Percentiles rank a stretch among this genome's conserved stretches.
phyloP scores from a whole-genome alignment of 345 rosid species.

The Aethionema arabicum region DNA sequence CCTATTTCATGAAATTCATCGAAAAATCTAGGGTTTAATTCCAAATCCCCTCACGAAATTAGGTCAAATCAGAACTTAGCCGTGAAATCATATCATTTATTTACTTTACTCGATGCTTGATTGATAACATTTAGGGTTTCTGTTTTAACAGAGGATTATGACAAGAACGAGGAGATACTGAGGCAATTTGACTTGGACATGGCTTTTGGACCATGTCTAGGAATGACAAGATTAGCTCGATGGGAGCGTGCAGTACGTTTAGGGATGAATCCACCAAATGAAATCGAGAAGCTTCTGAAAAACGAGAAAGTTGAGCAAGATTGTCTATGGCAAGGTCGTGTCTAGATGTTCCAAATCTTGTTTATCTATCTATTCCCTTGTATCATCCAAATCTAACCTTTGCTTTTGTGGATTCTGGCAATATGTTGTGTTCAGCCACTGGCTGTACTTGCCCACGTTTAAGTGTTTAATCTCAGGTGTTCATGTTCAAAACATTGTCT shows the following conservation, averaged over 20 bases:
- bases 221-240: constrained; percentile 62
- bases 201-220: constrained; percentile 79
- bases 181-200: constrained; percentile 85
- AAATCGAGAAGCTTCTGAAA: constrained; percentile 50
- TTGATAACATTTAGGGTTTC: background rate
- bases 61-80: background rate
- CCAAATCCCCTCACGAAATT: background rate
- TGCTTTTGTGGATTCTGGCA: constrained; percentile 4
- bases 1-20: background rate
- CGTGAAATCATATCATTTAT: background rate
- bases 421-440: constrained; percentile 25
- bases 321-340: constrained; percentile 69
- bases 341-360: constrained; percentile 31
- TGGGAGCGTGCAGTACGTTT: constrained; percentile 79
- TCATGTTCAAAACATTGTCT: background rate
- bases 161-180: constrained; percentile 47
- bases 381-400: constrained; percentile 16
- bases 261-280: constrained; percentile 65
- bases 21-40: constrained; percentile 21
- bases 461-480: background rate
- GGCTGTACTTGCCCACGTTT: constrained; percentile 24
- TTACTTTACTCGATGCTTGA: background rate
- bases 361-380: constrained; percentile 21
- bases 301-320: constrained; percentile 44
- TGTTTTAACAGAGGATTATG: constrained; percentile 44